Percentiles rank a stretch among this genome's conserved stretches.
These are phyloP conservation scores for Posidonia oceanica DNA, from an alignment of 116 monocot species.

Conservation along the genomic window DNA sequence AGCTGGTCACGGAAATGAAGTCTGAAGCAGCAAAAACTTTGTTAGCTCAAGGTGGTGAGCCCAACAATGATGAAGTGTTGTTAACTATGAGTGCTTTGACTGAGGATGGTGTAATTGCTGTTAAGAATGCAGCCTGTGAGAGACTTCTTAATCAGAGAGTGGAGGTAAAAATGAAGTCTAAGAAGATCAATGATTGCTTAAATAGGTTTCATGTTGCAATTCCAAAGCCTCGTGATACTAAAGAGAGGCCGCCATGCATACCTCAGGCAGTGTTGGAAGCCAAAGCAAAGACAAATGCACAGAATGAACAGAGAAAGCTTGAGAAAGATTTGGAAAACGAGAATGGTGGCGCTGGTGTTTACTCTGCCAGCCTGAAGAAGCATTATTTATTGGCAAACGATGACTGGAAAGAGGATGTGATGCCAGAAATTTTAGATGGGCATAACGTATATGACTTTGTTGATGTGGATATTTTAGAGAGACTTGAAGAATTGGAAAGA, in stretches of 20 bases:
- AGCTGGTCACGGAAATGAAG: slow-evolving; percentile 59
- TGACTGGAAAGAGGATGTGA: slow-evolving; percentile 65
- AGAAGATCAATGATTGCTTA: slow-evolving; percentile 56
- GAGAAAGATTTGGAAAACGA: slow-evolving; percentile 67
- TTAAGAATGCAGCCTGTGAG: slow-evolving; percentile 74
- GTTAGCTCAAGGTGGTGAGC: slow-evolving; percentile 33
- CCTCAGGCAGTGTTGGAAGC: slow-evolving; percentile 57
- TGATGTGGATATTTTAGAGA: slow-evolving; percentile 45
- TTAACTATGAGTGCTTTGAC: slow-evolving; percentile 64
- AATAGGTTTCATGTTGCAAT: slow-evolving; percentile 73
- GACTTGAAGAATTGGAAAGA: slow-evolving; percentile 54
- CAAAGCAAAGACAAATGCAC: slow-evolving; percentile 27
- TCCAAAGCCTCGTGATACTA: slow-evolving; percentile 55
- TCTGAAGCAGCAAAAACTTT: slow-evolving; percentile 47
- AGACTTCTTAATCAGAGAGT: slow-evolving; percentile 58
- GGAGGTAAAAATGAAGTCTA: slow-evolving; percentile 68
- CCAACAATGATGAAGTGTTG: slow-evolving; percentile 31
- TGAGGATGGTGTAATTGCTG: slow-evolving; percentile 59
- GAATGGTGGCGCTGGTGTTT: slow-evolving; percentile 71
- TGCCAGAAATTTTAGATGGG: slow-evolving; percentile 68
- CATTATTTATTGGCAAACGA: slow-evolving; percentile 43
- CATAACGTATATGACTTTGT: slow-evolving; percentile 67
- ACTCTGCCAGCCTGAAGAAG: slow-evolving; percentile 60
- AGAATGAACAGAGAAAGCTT: slow-evolving; percentile 38
- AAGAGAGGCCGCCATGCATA: slow-evolving; percentile 57